Evolutionary conservation across 768 basidiomycete species (phyloP), one percentile per base, ranked within the genome.

Genomic region (Tylopilus sp.): DNA sequence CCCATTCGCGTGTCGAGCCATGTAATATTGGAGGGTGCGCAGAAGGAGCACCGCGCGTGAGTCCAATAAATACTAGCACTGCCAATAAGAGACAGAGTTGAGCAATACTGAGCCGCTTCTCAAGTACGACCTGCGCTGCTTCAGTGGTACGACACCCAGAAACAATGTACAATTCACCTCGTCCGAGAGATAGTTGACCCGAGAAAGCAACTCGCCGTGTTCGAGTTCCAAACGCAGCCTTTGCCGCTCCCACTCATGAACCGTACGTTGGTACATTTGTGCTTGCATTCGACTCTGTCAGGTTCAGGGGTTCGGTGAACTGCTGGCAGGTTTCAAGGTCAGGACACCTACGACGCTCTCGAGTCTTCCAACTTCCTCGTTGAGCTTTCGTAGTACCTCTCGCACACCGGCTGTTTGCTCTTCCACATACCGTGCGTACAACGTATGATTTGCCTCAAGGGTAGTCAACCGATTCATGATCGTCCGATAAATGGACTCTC

Each of bases 401-500:
- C 91, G 75, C 19, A 97, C 80, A 28, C 83, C 81, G 14, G 78
- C 69, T 0, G 85, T 88, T 63, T 98, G 96, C 64, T 95, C 92
- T 61, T 94, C 93, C 13, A 97, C 85, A 65, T 97, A 98, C 17
- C 84, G 71, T 21, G 85, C 80, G 40, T 91, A 87, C 4, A 98
- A 76, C 0, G 91, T 91, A 44, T 93, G 88, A 61, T 95, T 97
- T 10, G 80, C 80, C 69, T 98, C 95, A 14, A 98, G 78, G 7
- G 83, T 81, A 3, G 83, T 81, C 12, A 99, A 78, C 8, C 94
- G 86, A 60, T 97, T 96, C 84, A 95, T 95, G 60, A 98, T 99
- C 13, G 87, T 91, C 9, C 93, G 87, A 63, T 97, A 98, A 58
- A 99, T 94, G 2, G 92, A 95, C 67, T 99, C 97, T 22, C 90